A percentile compares a stretch with the other conserved stretches of the same genome.
Conservation (phyloP, 495 filamentous ascomycete genomes). For the Podospora fimiseda region DNA sequence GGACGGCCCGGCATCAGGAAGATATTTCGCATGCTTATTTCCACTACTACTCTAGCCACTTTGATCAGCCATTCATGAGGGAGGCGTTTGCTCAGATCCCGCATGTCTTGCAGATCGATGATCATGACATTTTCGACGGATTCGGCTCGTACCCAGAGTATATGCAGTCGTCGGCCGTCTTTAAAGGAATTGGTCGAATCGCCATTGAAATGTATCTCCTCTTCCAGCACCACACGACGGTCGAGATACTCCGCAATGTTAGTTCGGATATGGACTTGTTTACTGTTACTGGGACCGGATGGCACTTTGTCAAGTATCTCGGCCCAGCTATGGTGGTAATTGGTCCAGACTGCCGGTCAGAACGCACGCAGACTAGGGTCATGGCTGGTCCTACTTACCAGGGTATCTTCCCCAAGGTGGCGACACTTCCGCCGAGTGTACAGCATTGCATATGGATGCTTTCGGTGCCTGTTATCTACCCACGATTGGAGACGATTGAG, state of each 20-base stretch:
- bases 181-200: constrained; percentile 95
- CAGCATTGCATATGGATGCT: constrained; percentile 97
- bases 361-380: constrained; percentile 83
- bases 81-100: constrained; percentile 98
- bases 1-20: constrained; percentile 91
- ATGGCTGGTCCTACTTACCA: constrained; percentile 96
- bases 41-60: constrained; percentile 96
- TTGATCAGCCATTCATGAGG: constrained; percentile 87
- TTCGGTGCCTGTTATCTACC: constrained; percentile 84
- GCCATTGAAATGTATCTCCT: constrained; percentile 99
- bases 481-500: constrained; percentile 84
- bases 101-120: constrained; percentile 85
- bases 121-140: constrained; percentile 99
- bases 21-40: constrained; percentile 95
- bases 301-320: constrained; percentile 97
- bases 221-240: constrained; percentile 95
- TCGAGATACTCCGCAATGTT: constrained; percentile 84
- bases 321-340: constrained; percentile 86
- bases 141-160: constrained; percentile 96
- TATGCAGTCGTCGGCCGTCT: constrained; percentile 95
- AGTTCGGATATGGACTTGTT: constrained; percentile 85
- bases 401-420: constrained; percentile 92
- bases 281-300: constrained; percentile 92
- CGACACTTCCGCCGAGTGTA: constrained; percentile 81
- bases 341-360: constrained; percentile 84